Evolutionary conservation across 2,329 filamentous ascomycete species (phyloP).

Genomic region (Pseudocercospora cruenta): DNA sequence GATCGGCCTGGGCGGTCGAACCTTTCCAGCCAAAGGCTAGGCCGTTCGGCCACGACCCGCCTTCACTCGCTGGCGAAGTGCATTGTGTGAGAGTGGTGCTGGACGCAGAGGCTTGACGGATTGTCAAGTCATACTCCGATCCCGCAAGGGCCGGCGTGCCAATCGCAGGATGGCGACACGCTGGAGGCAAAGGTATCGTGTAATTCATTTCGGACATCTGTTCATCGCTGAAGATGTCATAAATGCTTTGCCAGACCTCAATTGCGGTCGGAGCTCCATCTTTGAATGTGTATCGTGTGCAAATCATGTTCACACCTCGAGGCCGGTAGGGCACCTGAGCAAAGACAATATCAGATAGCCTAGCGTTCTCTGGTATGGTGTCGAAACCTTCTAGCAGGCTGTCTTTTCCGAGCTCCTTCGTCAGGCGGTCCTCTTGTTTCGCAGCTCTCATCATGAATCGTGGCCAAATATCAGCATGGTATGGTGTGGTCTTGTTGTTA

Average conservation of each 20-base stretch:
- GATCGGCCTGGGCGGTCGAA: neutral
- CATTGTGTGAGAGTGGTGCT: neutral
- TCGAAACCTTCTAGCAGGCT: neutral
- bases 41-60: neutral
- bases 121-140: neutral
- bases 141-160: neutral
- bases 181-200: neutral
- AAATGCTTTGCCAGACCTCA: neutral
- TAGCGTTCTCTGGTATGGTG: conserved; percentile 1
- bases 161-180: neutral
- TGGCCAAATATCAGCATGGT: neutral
- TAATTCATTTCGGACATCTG: neutral
- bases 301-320: conserved; percentile 14
- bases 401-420: neutral
- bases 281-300: neutral
- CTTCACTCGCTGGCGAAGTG: neutral
- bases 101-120: neutral
- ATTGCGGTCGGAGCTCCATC: neutral
- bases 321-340: conserved; percentile 13
- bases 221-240: neutral
- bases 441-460: neutral
- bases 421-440: neutral
- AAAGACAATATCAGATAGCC: conserved; percentile 13
- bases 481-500: conserved; percentile 4
- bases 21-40: neutral